These are phyloP conservation scores for Fusarium odoratissimum DNA, from an alignment of 2,329 filamentous ascomycete genomes.

Conservation along the genomic window DNA sequence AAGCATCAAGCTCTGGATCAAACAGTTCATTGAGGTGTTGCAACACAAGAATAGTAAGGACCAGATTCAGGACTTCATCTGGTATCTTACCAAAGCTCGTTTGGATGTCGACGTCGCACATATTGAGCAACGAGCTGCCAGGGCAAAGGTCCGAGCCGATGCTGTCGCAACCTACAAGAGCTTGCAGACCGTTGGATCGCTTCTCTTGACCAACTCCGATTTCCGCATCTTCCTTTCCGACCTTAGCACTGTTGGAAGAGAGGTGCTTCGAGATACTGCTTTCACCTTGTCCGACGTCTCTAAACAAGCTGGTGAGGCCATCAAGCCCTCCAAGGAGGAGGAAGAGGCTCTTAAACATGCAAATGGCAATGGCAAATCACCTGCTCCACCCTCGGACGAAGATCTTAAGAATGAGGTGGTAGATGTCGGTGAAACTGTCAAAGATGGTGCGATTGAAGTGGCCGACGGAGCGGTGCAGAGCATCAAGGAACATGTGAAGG, in stretches of 20 bases:
- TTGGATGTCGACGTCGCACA: constrained; percentile 56
- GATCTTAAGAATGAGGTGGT: constrained; percentile 70
- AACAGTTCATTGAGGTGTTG: constrained; percentile 83
- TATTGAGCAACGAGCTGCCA: constrained; percentile 44
- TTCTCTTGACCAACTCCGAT: constrained; percentile 91
- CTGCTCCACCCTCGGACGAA: constrained; percentile 63
- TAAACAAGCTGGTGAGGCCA: constrained; percentile 75
- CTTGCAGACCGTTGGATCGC: constrained; percentile 81
- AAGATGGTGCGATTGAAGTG: constrained; percentile 65
- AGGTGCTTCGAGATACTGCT: constrained; percentile 89
- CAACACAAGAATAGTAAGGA: constrained; percentile 85
- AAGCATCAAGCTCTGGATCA: constrained; percentile 78
- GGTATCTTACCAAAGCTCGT: constrained; percentile 82
- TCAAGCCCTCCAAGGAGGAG: constrained; percentile 76
- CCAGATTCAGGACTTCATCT: constrained; percentile 91
- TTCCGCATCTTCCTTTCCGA: constrained; percentile 90
- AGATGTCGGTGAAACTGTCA: constrained; percentile 65
- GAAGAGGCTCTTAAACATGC: constrained; percentile 61
- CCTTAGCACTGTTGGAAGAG: constrained; percentile 79
- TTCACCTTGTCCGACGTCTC: constrained; percentile 82
- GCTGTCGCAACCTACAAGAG: constrained; percentile 73
- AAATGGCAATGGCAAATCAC: constrained; percentile 43
- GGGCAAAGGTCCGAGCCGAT: constrained; percentile 50
- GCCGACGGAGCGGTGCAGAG: constrained; percentile 74
- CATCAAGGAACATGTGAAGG: constrained; percentile 76